These are phyloP conservation scores for Eurotiales sp. DNA, from an alignment of 2,329 filamentous ascomycete genomes.

Conservation along the genomic window DNA sequence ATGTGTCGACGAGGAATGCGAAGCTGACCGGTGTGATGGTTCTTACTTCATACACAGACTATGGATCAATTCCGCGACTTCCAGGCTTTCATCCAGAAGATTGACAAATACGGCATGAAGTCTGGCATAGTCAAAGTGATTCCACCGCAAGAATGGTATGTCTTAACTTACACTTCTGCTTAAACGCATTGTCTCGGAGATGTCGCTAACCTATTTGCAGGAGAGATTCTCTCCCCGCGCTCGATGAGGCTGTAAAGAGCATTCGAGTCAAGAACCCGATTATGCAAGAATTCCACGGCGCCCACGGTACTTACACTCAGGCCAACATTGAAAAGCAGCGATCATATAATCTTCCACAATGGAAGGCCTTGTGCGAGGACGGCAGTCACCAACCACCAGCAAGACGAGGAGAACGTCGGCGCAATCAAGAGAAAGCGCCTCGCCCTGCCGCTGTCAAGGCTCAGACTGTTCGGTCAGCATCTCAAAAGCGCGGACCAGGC, in stretches of 20 bases:
- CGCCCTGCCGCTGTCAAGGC: slow-evolving; percentile 35
- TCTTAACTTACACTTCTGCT: slow-evolving; percentile 13
- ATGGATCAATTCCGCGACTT: slow-evolving; percentile 96
- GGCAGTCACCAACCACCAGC: slow-evolving; percentile 95
- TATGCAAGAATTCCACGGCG: slow-evolving; percentile 96
- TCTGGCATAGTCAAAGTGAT: slow-evolving; percentile 96
- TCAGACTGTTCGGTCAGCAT: slow-evolving; percentile 38
- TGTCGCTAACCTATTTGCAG: slow-evolving; percentile 32
- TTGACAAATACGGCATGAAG: slow-evolving; percentile 95
- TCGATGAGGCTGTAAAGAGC: slow-evolving; percentile 83
- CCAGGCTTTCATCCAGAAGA: slow-evolving; percentile 81
- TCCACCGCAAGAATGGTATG: slow-evolving; percentile 88
- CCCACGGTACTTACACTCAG: slow-evolving; percentile 91
- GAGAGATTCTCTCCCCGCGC: slow-evolving; percentile 66
- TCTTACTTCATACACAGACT: slow-evolving; percentile 45
- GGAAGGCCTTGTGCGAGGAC: slow-evolving; percentile 89
- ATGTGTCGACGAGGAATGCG: background rate
- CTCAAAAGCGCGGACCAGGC: slow-evolving; percentile 41
- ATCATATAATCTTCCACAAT: slow-evolving; percentile 94
- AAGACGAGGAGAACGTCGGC: slow-evolving; percentile 63
- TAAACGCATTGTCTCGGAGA: background rate
- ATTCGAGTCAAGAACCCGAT: slow-evolving; percentile 96
- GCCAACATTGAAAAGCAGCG: slow-evolving; percentile 95
- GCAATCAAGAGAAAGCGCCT: slow-evolving; percentile 47
- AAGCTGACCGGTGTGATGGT: slow-evolving; percentile 21